Conservation (phyloP, 2,329 filamentous ascomycete genomes). For the Fusarium sp. region DNA sequence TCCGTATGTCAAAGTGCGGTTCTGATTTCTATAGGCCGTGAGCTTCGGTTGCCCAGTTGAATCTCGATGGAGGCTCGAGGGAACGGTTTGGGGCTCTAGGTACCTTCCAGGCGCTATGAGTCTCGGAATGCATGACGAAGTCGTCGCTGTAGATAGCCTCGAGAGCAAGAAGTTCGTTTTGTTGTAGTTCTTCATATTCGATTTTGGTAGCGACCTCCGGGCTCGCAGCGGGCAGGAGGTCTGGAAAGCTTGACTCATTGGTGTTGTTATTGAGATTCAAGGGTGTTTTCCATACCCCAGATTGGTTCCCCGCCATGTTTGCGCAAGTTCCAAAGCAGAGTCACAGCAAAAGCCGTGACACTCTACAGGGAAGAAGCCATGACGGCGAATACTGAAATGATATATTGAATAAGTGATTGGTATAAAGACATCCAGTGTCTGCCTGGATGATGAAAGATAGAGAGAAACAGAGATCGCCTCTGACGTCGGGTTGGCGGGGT, state of each 20-base stretch:
- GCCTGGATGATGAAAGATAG: slow-evolving; percentile 35
- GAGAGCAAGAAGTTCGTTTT: slow-evolving; percentile 87
- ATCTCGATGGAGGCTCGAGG: slow-evolving; percentile 34
- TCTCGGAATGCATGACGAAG: slow-evolving; percentile 79
- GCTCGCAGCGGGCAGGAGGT: slow-evolving; percentile 59
- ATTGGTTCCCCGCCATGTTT: slow-evolving; percentile 67
- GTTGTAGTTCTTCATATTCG: slow-evolving; percentile 86
- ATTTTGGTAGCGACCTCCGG: slow-evolving; percentile 61
- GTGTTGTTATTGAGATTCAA: slow-evolving; percentile 57
- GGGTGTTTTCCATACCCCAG: slow-evolving; percentile 64
- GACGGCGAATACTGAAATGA: slow-evolving; percentile 27
- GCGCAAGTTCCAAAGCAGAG: slow-evolving; percentile 54
- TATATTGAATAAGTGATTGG: slow-evolving; percentile 24
- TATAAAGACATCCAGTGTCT: slow-evolving; percentile 35
- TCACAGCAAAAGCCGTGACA: slow-evolving; percentile 68
- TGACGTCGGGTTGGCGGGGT: slow-evolving; percentile 49
- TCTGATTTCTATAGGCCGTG: slow-evolving; percentile 75
- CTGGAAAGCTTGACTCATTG: slow-evolving; percentile 66
- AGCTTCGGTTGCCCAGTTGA: slow-evolving; percentile 36
- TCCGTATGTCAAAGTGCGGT: slow-evolving; percentile 82
- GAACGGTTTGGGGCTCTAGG: slow-evolving; percentile 44
- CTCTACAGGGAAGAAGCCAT: slow-evolving; percentile 65
- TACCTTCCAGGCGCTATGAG: slow-evolving; percentile 87
- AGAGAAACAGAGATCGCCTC: slow-evolving; percentile 27
- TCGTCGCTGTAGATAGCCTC: slow-evolving; percentile 92